These are phyloP conservation scores for Xylogone sp. DNA, from an alignment of 2,329 filamentous ascomycete genomes.

Conservation along the genomic window DNA sequence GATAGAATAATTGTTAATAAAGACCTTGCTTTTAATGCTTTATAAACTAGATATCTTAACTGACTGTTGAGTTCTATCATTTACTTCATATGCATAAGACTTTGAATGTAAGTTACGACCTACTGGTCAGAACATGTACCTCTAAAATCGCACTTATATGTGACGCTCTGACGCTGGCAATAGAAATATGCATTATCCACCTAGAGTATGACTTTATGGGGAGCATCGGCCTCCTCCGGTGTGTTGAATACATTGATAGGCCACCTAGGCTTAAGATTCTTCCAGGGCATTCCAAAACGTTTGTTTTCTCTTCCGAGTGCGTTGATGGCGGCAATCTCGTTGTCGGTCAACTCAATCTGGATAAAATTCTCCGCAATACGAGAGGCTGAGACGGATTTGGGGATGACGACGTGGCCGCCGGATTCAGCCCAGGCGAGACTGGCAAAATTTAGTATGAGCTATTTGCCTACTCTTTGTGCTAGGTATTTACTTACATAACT, in stretches of 20 bases:
- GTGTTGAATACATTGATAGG: slow-evolving; percentile 53
- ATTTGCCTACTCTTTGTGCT: slow-evolving; percentile 35
- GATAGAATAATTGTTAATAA: too few relatives aligned
- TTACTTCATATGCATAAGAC: too few relatives aligned
- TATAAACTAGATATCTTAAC: too few relatives aligned
- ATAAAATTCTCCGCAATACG: slow-evolving; percentile 69
- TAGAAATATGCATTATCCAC: too few relatives aligned
- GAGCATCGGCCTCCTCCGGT: slow-evolving; percentile 46
- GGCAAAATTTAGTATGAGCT: slow-evolving; percentile 45
- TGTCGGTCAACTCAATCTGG: slow-evolving; percentile 57
- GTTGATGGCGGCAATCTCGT: slow-evolving; percentile 57
- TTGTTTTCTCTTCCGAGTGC: slow-evolving; percentile 51
- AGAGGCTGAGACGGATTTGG: slow-evolving; percentile 66
- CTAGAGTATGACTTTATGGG: slow-evolving; percentile 42
- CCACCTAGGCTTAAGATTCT: slow-evolving; percentile 48
- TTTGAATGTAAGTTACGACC: too few relatives aligned
- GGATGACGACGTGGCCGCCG: slow-evolving; percentile 66
- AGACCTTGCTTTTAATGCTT: too few relatives aligned
- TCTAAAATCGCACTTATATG: too few relatives aligned
- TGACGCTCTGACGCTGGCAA: too few relatives aligned
- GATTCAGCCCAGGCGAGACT: slow-evolving; percentile 54
- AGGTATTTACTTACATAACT: slow-evolving; percentile 26
- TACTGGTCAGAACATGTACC: too few relatives aligned
- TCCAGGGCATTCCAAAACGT: slow-evolving; percentile 42
- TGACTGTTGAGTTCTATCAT: too few relatives aligned